Conservation (phyloP, 345 rosid genomes). For the Erodium maritimum region DNA sequence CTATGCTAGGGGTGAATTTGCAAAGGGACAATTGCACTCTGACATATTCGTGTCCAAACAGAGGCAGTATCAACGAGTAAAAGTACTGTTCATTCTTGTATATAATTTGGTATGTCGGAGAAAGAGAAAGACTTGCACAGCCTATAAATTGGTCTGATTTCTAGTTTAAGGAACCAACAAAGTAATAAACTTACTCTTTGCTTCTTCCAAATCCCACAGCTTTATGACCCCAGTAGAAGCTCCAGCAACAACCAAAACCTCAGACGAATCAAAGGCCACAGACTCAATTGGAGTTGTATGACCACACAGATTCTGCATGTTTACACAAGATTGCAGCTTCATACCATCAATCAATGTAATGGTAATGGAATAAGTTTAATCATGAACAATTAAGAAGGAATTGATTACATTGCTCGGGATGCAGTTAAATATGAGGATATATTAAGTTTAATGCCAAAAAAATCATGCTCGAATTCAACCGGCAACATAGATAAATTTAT, state of each 20-base stretch:
- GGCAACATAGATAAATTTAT: background rate
- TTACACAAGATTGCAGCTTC: conserved; percentile 5
- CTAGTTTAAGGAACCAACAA: conserved; percentile 7
- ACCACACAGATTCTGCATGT: conserved; percentile 54
- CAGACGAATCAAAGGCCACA: conserved; percentile 48
- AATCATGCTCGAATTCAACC: background rate
- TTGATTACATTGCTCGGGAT: background rate
- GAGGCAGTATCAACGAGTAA: background rate
- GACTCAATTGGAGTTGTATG: conserved; percentile 60
- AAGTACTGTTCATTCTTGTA: conserved; percentile 1
- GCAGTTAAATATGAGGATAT: background rate
- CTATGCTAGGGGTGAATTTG: background rate
- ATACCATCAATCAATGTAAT: conserved; percentile 7
- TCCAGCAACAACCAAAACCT: conserved; percentile 61
- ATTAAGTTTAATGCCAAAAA: background rate
- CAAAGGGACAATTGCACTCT: background rate
- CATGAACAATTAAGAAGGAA: background rate
- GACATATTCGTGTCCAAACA: background rate
- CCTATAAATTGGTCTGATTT: background rate
- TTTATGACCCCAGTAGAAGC: conserved; percentile 63
- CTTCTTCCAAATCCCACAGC: conserved; percentile 77
- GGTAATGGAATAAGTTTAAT: background rate
- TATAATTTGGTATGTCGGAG: background rate
- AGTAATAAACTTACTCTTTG: conserved; percentile 44
- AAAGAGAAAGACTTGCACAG: background rate